phyloP scores from a whole-genome alignment of 2,329 filamentous ascomycete genomes.

The Botryosphaeria agaves region DNA sequence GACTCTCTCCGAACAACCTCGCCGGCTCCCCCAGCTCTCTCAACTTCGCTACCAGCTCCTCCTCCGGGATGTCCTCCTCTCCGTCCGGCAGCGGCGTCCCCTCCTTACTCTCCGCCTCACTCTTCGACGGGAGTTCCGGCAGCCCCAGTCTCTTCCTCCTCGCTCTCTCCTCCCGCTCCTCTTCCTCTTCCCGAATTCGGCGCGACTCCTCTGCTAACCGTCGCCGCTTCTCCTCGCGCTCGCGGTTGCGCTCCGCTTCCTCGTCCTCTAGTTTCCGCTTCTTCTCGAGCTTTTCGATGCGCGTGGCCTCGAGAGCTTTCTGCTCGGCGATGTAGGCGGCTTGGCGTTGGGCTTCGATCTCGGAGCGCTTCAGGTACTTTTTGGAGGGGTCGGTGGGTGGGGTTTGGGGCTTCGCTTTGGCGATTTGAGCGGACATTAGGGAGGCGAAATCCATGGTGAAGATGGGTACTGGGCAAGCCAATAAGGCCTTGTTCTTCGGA shows the following conservation, averaged over 20 bases:
- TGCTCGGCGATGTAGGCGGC: conserved; percentile 73
- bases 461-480: background rate
- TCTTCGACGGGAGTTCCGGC: conserved; percentile 47
- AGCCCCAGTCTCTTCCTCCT: conserved; percentile 64
- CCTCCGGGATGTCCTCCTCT: conserved; percentile 50
- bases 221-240: conserved; percentile 66
- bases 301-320: conserved; percentile 51
- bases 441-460: conserved; percentile 81
- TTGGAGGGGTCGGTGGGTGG: conserved; percentile 26
- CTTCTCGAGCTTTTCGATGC: conserved; percentile 48
- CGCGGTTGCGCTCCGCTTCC: conserved; percentile 48
- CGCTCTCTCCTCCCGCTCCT: conserved; percentile 53
- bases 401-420: conserved; percentile 49
- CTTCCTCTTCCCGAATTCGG: conserved; percentile 50
- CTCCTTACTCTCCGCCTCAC: conserved; percentile 24
- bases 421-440: conserved; percentile 83
- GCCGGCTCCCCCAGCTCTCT: conserved; percentile 57
- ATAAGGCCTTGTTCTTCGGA: background rate
- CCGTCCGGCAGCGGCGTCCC: conserved; percentile 11
- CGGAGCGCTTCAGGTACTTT: conserved; percentile 74
- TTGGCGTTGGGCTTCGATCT: conserved; percentile 67
- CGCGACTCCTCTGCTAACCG: conserved; percentile 68
- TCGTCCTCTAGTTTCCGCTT: conserved; percentile 89
- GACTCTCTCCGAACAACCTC: conserved; percentile 65
- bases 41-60: conserved; percentile 50